phyloP scores from a whole-genome alignment of 2,329 filamentous ascomycete genomes.

The Trichophyton benhamiae region DNA sequence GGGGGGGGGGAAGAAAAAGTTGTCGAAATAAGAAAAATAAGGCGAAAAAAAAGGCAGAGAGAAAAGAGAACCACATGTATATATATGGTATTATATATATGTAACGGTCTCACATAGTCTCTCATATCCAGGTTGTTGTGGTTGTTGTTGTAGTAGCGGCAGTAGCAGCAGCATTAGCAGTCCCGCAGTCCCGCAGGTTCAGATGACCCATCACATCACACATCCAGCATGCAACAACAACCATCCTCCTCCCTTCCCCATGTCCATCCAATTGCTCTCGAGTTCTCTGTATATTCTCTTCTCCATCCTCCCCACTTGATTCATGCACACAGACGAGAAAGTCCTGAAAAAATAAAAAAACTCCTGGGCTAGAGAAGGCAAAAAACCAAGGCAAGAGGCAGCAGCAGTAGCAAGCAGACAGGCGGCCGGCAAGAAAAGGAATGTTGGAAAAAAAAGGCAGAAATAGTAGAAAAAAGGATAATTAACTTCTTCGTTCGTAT shows the following conservation, averaged over 20 bases:
- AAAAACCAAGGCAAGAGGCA: neutral
- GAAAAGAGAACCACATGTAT: no score
- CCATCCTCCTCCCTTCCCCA: neutral
- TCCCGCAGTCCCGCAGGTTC: neutral
- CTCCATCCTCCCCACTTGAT: neutral
- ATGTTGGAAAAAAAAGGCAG: neutral
- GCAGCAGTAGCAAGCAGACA: neutral
- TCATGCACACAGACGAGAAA: neutral
- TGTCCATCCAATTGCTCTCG: neutral
- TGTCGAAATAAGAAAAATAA: no score
- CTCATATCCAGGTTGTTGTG: neutral
- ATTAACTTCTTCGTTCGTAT: slow-evolving; percentile 8
- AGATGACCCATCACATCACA: neutral
- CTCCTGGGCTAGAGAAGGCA: slow-evolving; percentile 5
- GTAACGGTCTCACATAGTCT: neutral
- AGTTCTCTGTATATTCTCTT: neutral
- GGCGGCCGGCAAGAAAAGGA: no score
- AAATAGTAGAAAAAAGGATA: neutral
- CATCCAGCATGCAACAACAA: neutral
- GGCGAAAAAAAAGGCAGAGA: no score
- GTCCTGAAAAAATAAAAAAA: neutral
- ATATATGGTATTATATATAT: neutral
- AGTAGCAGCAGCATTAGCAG: neutral
- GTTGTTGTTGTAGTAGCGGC: neutral
- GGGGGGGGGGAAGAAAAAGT: no score